Evolutionary conservation across 139 green algal species (phyloP).

Genomic region (Picochlorum sp.): DNA sequence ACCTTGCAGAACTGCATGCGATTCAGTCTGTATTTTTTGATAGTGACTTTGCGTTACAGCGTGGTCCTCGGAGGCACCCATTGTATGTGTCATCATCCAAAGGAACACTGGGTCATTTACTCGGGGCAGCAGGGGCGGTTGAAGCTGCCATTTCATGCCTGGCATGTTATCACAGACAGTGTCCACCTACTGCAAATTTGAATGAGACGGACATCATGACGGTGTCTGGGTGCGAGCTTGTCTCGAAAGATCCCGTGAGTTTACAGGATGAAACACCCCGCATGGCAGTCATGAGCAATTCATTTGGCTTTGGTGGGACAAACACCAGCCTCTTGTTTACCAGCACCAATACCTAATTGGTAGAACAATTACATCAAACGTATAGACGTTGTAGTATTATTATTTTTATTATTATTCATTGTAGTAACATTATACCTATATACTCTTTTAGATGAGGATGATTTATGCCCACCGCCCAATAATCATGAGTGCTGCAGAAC

Average conservation of each 20-base stretch:
- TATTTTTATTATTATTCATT: too few species aligned
- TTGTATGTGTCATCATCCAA: conserved; percentile 73
- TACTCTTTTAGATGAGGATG: too few species aligned
- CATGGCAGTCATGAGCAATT: conserved; percentile 72
- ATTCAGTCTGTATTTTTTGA: conserved; percentile 64
- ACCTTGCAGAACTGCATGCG: conserved; percentile 64
- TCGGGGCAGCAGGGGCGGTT: conserved; percentile 85
- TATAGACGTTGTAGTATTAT: too few species aligned
- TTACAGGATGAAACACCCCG: conserved; percentile 1
- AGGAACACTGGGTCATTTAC: conserved; percentile 82
- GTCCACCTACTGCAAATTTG: conserved; percentile 78
- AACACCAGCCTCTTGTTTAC: conserved; percentile 77
- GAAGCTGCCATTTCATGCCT: conserved; percentile 70
- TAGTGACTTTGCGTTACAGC: neutral
- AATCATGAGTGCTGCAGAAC: too few species aligned
- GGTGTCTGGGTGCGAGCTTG: conserved; percentile 7
- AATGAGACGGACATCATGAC: conserved; percentile 39
- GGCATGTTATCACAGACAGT: conserved; percentile 46
- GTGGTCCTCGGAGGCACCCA: neutral
- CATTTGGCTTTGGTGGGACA: conserved; percentile 92
- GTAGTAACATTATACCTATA: too few species aligned
- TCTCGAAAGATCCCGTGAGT: too few species aligned
- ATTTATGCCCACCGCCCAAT: too few species aligned
- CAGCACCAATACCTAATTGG: conserved; percentile 5
- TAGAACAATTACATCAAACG: too few species aligned